Evolutionary conservation across 2,329 filamentous ascomycete species (phyloP).

Genomic region (Colletotrichum abscissum): DNA sequence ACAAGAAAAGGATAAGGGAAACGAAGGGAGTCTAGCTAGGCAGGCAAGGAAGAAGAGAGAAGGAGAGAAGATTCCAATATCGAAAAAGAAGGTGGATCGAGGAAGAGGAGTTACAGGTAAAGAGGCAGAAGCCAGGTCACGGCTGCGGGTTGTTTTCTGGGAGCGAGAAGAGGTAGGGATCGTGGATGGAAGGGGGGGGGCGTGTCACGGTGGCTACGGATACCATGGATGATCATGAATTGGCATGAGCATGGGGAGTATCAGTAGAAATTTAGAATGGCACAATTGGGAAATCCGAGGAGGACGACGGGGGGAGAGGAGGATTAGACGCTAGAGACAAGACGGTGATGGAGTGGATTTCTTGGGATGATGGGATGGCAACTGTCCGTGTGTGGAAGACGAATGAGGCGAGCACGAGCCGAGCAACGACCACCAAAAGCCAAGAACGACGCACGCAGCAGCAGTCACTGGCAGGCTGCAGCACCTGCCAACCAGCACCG

Average conservation of each 20-base stretch:
- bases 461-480: not conserved
- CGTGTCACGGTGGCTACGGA: not conserved
- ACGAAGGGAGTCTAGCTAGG: constrained; percentile 13
- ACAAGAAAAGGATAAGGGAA: constrained; percentile 9
- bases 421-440: not conserved
- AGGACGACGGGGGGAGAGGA: not conserved
- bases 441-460: not conserved
- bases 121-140: constrained; percentile 17
- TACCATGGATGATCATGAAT: constrained; percentile 7
- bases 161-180: not conserved
- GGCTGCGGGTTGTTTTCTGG: not conserved
- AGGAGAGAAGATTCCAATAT: constrained; percentile 12
- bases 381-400: not conserved
- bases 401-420: not conserved
- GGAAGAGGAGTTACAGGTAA: constrained; percentile 30
- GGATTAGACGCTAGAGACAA: not conserved
- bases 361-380: not conserved
- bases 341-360: not conserved
- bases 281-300: not conserved
- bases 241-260: not conserved
- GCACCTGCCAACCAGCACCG: not conserved
- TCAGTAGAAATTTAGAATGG: constrained; percentile 5
- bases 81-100: constrained; percentile 14
- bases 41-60: constrained; percentile 1
- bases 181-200: not conserved